Evolutionary conservation across 345 rosid species (phyloP), one percentile per base, ranked within the genome.

Genomic region (Firmiana major): DNA sequence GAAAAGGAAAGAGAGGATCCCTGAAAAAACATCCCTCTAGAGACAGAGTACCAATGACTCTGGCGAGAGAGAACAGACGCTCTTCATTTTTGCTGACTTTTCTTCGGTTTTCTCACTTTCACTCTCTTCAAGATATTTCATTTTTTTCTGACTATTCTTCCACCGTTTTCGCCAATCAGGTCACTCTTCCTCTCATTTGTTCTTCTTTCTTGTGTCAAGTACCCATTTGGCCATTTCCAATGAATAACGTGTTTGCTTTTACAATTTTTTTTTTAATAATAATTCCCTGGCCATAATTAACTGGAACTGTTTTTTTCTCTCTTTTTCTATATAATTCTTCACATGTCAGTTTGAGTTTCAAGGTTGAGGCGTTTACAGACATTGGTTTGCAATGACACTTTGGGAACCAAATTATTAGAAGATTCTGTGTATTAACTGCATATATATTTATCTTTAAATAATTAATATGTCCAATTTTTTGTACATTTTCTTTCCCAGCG

Each of bases 91-190:
- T n/a, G n/a, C n/a, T n/a, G n/a, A n/a, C n/a, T 84, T 63, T 88
- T 87, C 80, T 22, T 87, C 45, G 68, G 74, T 62, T 89, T 94
- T 81, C 88, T 92, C 38, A 79, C 84, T 78, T 91, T 84, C 87
- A 79, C 88, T 73, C 40, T 94, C 78, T 79, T 81, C 81, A 87
- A 86, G 82, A 84, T 94, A 48, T 34, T 84, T 87, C 83, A 86
- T 51, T 26, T 40, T 36, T 53, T 43, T 42, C 53, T 49, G n/a
- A n/a, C n/a, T n/a, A n/a, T n/a, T n/a, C n/a, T n/a, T n/a, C n/a
- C n/a, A n/a, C n/a, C n/a, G n/a, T n/a, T n/a, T n/a, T n/a, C n/a
- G n/a, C n/a, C n/a, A n/a, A n/a, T n/a, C n/a, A n/a, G n/a, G n/a
- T n/a, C n/a, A 38, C 34, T 34, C 0, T 10, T 38, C 62, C 40